These are phyloP conservation scores for Cordyceps fumosorosea DNA, from an alignment of 2,329 filamentous ascomycete genomes.

Conservation along the genomic window DNA sequence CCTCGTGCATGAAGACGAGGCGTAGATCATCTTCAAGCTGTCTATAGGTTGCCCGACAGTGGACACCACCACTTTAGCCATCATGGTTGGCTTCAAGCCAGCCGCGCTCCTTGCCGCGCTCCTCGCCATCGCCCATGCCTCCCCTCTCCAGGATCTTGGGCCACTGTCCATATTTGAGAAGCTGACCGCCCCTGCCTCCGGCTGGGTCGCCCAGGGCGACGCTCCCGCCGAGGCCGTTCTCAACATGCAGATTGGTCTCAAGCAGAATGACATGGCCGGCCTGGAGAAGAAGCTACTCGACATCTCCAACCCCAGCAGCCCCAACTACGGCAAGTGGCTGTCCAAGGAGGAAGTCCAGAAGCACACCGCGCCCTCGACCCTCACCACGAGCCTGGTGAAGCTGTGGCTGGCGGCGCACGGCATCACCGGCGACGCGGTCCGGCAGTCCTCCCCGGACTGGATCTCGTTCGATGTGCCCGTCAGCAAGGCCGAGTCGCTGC, in stretches of 20 bases:
- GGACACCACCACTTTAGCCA: background rate
- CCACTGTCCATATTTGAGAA: background rate
- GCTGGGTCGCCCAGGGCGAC: background rate
- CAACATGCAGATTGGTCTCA: slow-evolving; percentile 7
- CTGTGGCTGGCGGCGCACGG: slow-evolving; percentile 17
- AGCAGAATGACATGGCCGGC: slow-evolving; percentile 17
- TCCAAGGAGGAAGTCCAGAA: slow-evolving; percentile 18
- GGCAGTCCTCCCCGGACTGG: slow-evolving; percentile 4
- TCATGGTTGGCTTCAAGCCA: background rate
- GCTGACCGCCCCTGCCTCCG: background rate
- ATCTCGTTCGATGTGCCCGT: background rate
- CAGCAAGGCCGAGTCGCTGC: slow-evolving; percentile 7
- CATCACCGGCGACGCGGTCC: background rate
- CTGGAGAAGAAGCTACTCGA: slow-evolving; percentile 20
- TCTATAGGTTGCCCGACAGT: background rate
- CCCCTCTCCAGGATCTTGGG: background rate
- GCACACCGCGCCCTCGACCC: slow-evolving; percentile 19
- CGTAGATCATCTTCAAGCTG: background rate
- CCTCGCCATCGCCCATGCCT: background rate
- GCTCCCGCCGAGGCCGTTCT: slow-evolving; percentile 1
- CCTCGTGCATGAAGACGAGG: background rate
- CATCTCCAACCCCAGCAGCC: slow-evolving; percentile 20
- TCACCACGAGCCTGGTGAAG: slow-evolving; percentile 17
- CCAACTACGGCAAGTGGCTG: slow-evolving; percentile 22
- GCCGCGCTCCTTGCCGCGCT: background rate